These are phyloP conservation scores for Trametes punicea DNA, from an alignment of 768 basidiomycete genomes.

Conservation along the genomic window DNA sequence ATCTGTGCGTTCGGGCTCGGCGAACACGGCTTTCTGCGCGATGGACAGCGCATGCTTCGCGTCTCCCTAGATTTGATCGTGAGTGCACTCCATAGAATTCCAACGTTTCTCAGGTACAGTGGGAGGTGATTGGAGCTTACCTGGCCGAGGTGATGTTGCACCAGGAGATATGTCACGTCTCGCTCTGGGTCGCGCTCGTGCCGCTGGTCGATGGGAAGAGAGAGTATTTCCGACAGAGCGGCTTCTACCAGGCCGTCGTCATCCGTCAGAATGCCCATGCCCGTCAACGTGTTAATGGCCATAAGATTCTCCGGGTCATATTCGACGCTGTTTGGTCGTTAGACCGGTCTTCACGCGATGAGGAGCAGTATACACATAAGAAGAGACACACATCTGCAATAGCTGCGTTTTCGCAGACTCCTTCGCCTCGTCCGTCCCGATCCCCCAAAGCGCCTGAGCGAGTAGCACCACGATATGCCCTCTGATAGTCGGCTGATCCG, in stretches of 20 bases:
- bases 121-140: constrained; percentile 36
- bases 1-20: constrained; percentile 50
- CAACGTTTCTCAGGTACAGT: background rate
- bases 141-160: constrained; percentile 70
- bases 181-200: constrained; percentile 63
- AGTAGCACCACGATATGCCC: constrained; percentile 76
- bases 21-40: constrained; percentile 54
- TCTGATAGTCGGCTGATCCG: constrained; percentile 44
- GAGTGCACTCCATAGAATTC: background rate
- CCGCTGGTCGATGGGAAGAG: constrained; percentile 63
- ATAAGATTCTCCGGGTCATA: constrained; percentile 73
- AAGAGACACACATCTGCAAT: constrained; percentile 67
- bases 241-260: constrained; percentile 84
- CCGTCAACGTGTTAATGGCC: constrained; percentile 80
- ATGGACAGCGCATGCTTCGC: constrained; percentile 45
- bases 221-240: constrained; percentile 75
- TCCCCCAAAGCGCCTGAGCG: constrained; percentile 83
- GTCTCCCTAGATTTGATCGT: constrained; percentile 40
- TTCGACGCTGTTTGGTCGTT: constrained; percentile 52
- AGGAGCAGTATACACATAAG: background rate
- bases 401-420: constrained; percentile 77
- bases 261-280: constrained; percentile 81
- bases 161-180: constrained; percentile 68
- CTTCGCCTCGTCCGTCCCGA: constrained; percentile 68
- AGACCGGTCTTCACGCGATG: background rate